phyloP scores from a whole-genome alignment of 2,329 filamentous ascomycete genomes.

The Penicillium thymicola region DNA sequence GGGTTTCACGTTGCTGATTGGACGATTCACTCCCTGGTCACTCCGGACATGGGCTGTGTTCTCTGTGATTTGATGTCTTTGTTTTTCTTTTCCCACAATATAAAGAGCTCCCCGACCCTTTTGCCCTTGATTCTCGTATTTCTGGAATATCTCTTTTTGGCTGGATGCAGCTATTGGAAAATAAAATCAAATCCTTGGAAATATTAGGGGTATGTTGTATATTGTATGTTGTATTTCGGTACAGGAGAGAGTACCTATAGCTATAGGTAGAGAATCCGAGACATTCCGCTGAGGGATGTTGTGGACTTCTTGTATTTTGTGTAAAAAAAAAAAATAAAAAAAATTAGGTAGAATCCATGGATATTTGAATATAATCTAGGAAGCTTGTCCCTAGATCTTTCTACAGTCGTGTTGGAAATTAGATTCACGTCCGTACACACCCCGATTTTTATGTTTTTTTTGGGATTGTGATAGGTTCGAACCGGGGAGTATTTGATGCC shows the following conservation, averaged over 20 bases:
- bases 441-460: neutral
- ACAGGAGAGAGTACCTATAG: neutral
- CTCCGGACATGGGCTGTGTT: neutral
- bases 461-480: neutral
- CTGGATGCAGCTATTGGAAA: neutral
- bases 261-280: neutral
- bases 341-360: neutral
- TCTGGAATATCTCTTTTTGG: neutral
- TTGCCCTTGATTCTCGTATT: neutral
- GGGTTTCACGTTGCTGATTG: constrained; percentile 9
- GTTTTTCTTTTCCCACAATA: neutral
- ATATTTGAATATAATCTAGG: constrained; percentile 9
- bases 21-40: constrained; percentile 3
- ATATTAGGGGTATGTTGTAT: neutral
- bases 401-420: constrained; percentile 10
- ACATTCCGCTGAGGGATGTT: neutral
- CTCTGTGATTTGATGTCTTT: neutral
- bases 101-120: neutral
- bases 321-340: neutral
- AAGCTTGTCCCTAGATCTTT: constrained; percentile 7
- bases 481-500: neutral
- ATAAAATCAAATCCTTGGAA: neutral
- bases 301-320: constrained; percentile 1
- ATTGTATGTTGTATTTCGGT: neutral
- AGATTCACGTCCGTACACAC: constrained; percentile 5